These are phyloP conservation scores for Collybia nuda DNA, from an alignment of 768 basidiomycete genomes.

Conservation along the genomic window DNA sequence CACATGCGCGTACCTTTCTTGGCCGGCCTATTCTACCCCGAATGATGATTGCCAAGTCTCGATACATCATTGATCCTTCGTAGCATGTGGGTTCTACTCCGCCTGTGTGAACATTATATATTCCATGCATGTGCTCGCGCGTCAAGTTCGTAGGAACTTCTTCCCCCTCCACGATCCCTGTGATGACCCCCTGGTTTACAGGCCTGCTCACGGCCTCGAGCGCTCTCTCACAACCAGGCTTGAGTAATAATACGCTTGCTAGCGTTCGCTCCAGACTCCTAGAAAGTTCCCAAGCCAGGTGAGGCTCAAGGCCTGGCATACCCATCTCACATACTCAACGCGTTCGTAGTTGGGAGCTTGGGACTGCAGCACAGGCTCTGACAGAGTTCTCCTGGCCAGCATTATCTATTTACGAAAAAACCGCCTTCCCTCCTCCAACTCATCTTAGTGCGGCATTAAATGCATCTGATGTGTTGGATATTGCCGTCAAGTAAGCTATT, in stretches of 20 bases:
- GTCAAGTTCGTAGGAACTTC: too few relatives aligned
- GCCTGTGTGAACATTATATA: too few relatives aligned
- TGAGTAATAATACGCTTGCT: conserved; percentile 11
- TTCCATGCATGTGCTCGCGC: too few relatives aligned
- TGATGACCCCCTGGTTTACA: conserved; percentile 8
- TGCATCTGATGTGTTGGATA: conserved; percentile 39
- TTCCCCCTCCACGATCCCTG: neutral
- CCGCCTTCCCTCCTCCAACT: conserved; percentile 40
- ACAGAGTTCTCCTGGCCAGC: conserved; percentile 50
- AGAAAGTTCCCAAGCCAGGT: conserved; percentile 8
- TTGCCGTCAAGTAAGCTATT: conserved; percentile 34
- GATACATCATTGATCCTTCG: too few relatives aligned
- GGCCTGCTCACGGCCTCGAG: conserved; percentile 7
- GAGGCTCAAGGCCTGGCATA: neutral
- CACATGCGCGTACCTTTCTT: too few relatives aligned
- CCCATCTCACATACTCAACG: neutral
- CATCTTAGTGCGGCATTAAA: conserved; percentile 24
- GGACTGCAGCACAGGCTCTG: conserved; percentile 56
- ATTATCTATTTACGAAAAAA: conserved; percentile 47
- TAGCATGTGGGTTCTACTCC: too few relatives aligned
- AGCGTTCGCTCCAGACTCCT: conserved; percentile 12
- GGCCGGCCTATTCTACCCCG: too few relatives aligned
- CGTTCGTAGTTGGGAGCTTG: conserved; percentile 55
- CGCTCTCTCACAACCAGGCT: conserved; percentile 8
- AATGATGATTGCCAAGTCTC: too few relatives aligned